Evolutionary conservation across 768 basidiomycete species (phyloP).

Genomic region (Mycena venus): DNA sequence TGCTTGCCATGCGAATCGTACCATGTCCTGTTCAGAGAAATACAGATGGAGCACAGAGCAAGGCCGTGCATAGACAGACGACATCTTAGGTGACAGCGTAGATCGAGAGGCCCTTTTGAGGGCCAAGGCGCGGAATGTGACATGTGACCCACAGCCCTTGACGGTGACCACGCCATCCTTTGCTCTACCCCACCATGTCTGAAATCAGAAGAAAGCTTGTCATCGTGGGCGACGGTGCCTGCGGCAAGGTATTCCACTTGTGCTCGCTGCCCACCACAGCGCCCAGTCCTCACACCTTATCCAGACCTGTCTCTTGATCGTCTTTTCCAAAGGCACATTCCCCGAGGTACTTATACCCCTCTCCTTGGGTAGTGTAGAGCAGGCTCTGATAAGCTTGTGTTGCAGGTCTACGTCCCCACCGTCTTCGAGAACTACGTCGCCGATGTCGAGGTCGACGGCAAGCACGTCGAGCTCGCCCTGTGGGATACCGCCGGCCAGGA

Average conservation of each 20-base stretch:
- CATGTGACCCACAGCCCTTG: neutral
- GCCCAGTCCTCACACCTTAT: slow-evolving; percentile 4
- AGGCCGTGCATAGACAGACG: neutral
- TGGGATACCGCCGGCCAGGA: slow-evolving; percentile 99
- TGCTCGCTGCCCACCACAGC: neutral
- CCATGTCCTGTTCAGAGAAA: too few relatives aligned
- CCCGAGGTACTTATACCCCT: slow-evolving; percentile 85
- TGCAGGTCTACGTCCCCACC: slow-evolving; percentile 99
- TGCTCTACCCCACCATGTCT: slow-evolving; percentile 70
- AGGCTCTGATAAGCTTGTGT: neutral
- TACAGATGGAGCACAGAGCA: too few relatives aligned
- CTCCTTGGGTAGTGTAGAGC: neutral
- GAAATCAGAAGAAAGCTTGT: slow-evolving; percentile 99
- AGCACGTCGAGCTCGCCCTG: slow-evolving; percentile 97
- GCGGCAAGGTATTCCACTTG: slow-evolving; percentile 82
- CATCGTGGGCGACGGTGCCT: slow-evolving; percentile 98
- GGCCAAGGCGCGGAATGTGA: neutral
- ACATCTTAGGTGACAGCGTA: too few relatives aligned
- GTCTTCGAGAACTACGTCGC: slow-evolving; percentile 99
- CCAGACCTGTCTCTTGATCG: slow-evolving; percentile 93
- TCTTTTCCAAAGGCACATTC: slow-evolving; percentile 97
- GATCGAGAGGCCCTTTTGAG: too few relatives aligned
- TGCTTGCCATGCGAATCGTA: too few relatives aligned
- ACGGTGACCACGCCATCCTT: slow-evolving; percentile 13
- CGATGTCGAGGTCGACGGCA: slow-evolving; percentile 98